Evolutionary conservation across 495 filamentous ascomycete genomes (phyloP).

Genomic region (Penicillium atrosanguineum): DNA sequence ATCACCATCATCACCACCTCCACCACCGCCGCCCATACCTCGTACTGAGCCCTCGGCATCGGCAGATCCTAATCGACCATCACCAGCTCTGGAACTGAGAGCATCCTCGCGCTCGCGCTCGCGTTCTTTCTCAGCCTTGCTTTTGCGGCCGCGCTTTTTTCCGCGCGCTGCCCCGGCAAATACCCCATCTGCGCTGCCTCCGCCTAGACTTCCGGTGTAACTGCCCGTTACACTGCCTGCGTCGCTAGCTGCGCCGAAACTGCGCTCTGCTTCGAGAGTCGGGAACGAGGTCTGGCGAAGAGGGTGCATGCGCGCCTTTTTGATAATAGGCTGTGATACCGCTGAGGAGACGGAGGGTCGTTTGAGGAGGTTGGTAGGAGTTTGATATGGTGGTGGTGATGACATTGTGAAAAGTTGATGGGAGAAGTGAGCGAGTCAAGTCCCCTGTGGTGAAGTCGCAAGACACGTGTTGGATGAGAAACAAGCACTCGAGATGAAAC

Average conservation of each 20-base stretch:
- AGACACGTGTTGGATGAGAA: not conserved
- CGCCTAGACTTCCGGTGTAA: constrained; percentile 51
- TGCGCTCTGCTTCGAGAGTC: constrained; percentile 55
- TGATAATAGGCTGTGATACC: constrained; percentile 32
- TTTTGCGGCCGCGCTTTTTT: constrained; percentile 65
- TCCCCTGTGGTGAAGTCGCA: not conserved
- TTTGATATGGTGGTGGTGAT: constrained; percentile 40
- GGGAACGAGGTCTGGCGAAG: constrained; percentile 90
- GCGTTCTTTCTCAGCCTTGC: constrained; percentile 52
- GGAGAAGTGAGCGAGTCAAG: not conserved
- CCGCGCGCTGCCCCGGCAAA: constrained; percentile 40
- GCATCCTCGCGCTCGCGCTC: constrained; percentile 49
- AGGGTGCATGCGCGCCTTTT: constrained; percentile 57
- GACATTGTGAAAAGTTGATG: constrained; percentile 34
- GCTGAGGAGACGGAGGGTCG: constrained; percentile 42
- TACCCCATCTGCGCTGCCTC: constrained; percentile 50
- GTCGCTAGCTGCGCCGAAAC: constrained; percentile 64
- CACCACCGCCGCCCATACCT: constrained; percentile 38
- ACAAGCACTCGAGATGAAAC: not conserved
- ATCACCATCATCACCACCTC: constrained; percentile 58
- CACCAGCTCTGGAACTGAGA: constrained; percentile 47
- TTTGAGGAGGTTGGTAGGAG: constrained; percentile 39
- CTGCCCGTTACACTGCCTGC: constrained; percentile 68
- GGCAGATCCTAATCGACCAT: constrained; percentile 43
- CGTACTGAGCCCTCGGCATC: constrained; percentile 46